phyloP scores from a whole-genome alignment of 495 filamentous ascomycete genomes.

The Talaromyces nanjingensis region DNA sequence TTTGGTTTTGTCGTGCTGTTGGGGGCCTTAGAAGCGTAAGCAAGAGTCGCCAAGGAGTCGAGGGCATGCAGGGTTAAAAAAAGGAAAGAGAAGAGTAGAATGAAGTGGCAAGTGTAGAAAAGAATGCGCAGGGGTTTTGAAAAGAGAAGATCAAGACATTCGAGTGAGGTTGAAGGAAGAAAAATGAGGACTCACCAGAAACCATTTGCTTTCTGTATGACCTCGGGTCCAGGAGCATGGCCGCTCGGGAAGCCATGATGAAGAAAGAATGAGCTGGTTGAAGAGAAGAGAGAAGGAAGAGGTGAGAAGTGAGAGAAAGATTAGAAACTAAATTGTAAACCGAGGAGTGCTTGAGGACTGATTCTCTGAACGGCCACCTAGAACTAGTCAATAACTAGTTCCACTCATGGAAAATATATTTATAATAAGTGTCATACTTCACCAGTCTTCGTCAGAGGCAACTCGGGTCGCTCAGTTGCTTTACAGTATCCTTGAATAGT shows the following conservation, averaged over 20 bases:
- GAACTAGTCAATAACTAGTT: too few relatives aligned
- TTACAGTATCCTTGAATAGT: too few relatives aligned
- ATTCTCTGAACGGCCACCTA: too few relatives aligned
- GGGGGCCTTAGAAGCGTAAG: conserved; percentile 11
- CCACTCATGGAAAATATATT: too few relatives aligned
- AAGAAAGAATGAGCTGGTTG: background rate
- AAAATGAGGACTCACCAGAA: conserved; percentile 18
- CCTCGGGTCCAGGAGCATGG: conserved; percentile 38
- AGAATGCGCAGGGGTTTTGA: conserved; percentile 6
- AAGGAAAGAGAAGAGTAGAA: background rate
- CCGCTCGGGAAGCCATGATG: conserved; percentile 36
- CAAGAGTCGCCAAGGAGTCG: background rate
- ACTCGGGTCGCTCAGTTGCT: too few relatives aligned
- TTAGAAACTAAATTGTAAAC: conserved; percentile 4
- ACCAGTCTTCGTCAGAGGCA: too few relatives aligned
- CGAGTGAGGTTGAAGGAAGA: background rate
- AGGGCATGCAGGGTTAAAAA: background rate
- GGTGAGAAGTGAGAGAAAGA: background rate
- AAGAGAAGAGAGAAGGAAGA: background rate
- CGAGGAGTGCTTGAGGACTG: background rate
- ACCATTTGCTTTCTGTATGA: conserved; percentile 26
- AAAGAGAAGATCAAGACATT: conserved; percentile 13
- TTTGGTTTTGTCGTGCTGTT: conserved; percentile 12
- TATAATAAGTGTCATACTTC: too few relatives aligned
- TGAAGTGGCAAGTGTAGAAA: background rate